Percentiles rank a stretch among this genome's conserved stretches.
phyloP scores from a whole-genome alignment of 1,139 yeast species.

The Sugiyamaella novakii region DNA sequence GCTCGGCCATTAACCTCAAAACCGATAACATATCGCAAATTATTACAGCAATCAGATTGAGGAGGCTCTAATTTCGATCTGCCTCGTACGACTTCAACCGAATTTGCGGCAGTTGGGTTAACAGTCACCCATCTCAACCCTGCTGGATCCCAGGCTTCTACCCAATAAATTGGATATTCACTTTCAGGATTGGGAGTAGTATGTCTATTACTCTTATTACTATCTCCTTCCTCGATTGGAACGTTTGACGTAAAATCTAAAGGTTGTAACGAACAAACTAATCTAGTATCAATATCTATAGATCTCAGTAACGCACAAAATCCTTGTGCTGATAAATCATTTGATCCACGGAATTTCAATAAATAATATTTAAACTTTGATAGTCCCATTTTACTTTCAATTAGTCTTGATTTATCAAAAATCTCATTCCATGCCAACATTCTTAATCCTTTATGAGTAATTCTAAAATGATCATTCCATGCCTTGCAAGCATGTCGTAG shows the following conservation, averaged over 20 bases:
- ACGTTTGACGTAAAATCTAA: constrained; percentile 70
- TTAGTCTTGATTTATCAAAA: constrained; percentile 33
- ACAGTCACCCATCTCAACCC: constrained; percentile 78
- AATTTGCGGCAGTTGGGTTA: constrained; percentile 69
- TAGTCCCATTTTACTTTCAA: constrained; percentile 31
- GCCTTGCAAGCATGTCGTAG: constrained; percentile 61
- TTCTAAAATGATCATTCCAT: constrained; percentile 63
- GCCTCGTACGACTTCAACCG: constrained; percentile 68
- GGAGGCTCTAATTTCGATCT: constrained; percentile 80
- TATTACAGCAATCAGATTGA: constrained; percentile 57
- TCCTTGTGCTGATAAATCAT: constrained; percentile 86
- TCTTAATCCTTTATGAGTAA: constrained; percentile 49
- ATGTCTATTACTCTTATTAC: constrained; percentile 18
- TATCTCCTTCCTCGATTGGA: constrained; percentile 27
- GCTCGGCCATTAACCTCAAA: constrained; percentile 66
- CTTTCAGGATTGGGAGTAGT: constrained; percentile 16
- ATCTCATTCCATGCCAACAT: constrained; percentile 65
- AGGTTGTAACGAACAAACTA: constrained; percentile 83
- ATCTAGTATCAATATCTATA: constrained; percentile 68
- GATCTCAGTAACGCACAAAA: constrained; percentile 76
- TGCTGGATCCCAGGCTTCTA: constrained; percentile 86
- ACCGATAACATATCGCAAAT: constrained; percentile 73
- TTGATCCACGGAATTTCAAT: constrained; percentile 53
- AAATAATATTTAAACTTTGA: constrained; percentile 32
- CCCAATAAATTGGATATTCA: constrained; percentile 80